These are phyloP conservation scores for Phytophthora sp. DNA, from an alignment of 352 stramenopile species.

Conservation along the genomic window DNA sequence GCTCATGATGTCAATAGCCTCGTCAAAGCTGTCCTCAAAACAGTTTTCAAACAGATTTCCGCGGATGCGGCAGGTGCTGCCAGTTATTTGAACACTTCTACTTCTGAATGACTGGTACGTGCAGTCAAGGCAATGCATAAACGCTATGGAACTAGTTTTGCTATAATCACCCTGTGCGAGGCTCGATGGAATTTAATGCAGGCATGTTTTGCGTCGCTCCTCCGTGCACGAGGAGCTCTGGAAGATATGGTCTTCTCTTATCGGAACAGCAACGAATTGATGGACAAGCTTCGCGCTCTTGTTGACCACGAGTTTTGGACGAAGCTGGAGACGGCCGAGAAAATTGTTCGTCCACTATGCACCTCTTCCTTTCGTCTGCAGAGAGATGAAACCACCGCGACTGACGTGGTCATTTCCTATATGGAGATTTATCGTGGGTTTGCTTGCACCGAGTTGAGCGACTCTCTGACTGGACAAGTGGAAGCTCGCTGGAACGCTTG, in stretches of 20 bases:
- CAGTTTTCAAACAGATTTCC: slow-evolving; percentile 9
- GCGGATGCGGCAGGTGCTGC: too few species aligned
- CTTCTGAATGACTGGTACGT: too few species aligned
- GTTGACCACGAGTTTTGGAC: not conserved
- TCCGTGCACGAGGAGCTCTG: slow-evolving; percentile 11
- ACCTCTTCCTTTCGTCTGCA: not conserved
- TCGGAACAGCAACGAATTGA: slow-evolving; percentile 11
- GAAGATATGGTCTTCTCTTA: slow-evolving; percentile 11
- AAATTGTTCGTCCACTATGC: not conserved
- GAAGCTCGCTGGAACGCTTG: not conserved
- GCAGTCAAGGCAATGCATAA: slow-evolving; percentile 17
- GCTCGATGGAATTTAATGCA: slow-evolving; percentile 21
- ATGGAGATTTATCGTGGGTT: not conserved
- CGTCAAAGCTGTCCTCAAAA: slow-evolving; percentile 24
- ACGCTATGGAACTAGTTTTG: slow-evolving; percentile 11
- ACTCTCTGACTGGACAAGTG: not conserved
- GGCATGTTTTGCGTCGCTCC: slow-evolving; percentile 6
- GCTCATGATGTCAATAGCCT: slow-evolving; percentile 33
- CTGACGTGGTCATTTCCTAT: not conserved
- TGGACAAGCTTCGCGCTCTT: not conserved
- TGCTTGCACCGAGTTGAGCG: not conserved
- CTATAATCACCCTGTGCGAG: slow-evolving; percentile 12
- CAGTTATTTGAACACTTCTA: too few species aligned
- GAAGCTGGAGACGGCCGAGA: too few species aligned
- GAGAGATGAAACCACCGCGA: not conserved